These are phyloP conservation scores for Colletotrichum sp. DNA, from an alignment of 2,329 filamentous ascomycete species.

Conservation along the genomic window DNA sequence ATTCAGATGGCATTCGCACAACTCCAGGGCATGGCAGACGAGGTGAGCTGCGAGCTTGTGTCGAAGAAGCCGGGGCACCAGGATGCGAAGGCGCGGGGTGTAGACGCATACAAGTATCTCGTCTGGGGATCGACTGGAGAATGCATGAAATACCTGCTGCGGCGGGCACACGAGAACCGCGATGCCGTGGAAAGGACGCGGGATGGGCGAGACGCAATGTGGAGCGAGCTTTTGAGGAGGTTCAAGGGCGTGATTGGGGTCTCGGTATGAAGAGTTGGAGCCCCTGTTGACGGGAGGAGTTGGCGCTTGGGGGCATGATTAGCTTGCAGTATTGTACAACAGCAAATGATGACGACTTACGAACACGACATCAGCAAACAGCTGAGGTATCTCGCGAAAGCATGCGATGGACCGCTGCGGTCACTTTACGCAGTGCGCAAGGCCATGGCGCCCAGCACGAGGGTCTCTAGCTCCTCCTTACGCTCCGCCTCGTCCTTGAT, in stretches of 20 bases:
- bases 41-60: slow-evolving; percentile 74
- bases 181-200: slow-evolving; percentile 70
- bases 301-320: background rate
- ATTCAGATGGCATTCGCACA: slow-evolving; percentile 42
- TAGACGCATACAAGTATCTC: slow-evolving; percentile 67
- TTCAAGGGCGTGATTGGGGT: slow-evolving; percentile 46
- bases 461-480: slow-evolving; percentile 66
- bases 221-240: slow-evolving; percentile 63
- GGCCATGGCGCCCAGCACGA: slow-evolving; percentile 80
- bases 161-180: slow-evolving; percentile 69
- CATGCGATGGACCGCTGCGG: background rate
- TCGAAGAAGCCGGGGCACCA: slow-evolving; percentile 3
- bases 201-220: slow-evolving; percentile 67
- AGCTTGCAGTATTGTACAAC: background rate
- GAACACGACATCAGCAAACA: background rate
- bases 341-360: background rate
- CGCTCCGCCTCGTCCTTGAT: slow-evolving; percentile 48
- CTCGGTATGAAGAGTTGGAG: slow-evolving; percentile 26
- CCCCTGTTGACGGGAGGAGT: slow-evolving; percentile 8
- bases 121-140: slow-evolving; percentile 76
- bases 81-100: background rate
- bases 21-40: slow-evolving; percentile 80
- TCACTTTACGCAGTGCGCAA: slow-evolving; percentile 58
- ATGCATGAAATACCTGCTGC: slow-evolving; percentile 83
- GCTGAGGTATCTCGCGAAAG: background rate